Percentiles rank a stretch among this genome's conserved stretches.
Evolutionary conservation across 768 basidiomycete species (phyloP).

Genomic region (Amanita exitialis): DNA sequence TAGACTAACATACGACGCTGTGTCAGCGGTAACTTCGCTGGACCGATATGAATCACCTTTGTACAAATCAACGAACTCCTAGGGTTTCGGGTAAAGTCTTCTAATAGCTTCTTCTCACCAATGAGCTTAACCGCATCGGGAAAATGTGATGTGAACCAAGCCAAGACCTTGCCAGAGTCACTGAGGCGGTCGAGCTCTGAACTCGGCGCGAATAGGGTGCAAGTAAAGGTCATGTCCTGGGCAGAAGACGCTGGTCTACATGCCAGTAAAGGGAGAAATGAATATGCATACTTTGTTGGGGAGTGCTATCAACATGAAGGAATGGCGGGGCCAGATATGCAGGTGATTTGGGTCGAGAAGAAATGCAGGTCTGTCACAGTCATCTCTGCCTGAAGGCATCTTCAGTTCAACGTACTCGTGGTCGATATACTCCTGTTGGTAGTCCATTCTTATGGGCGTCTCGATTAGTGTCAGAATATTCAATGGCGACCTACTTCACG

Average conservation of each 20-base stretch:
- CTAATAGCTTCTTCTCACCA: conserved; percentile 66
- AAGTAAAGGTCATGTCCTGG: conserved; percentile 95
- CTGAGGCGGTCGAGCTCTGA: conserved; percentile 60
- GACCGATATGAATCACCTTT: conserved; percentile 45
- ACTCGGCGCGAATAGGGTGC: conserved; percentile 89
- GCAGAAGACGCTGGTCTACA: conserved; percentile 13
- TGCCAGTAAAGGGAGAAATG: conserved; percentile 13
- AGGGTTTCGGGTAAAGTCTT: conserved; percentile 78
- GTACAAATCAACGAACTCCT: conserved; percentile 86
- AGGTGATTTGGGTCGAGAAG: conserved; percentile 90
- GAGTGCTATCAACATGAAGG: conserved; percentile 98
- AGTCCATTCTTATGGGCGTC: conserved; percentile 69
- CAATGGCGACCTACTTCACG: conserved; percentile 54
- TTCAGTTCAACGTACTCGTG: conserved; percentile 96
- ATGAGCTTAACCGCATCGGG: conserved; percentile 82
- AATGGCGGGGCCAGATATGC: conserved; percentile 98
- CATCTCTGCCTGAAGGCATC: conserved; percentile 73
- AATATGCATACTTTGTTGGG: conserved; percentile 77
- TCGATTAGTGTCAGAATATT: conserved; percentile 16
- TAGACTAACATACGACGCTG: conserved; percentile 37
- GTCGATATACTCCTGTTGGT: conserved; percentile 88
- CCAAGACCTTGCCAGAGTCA: conserved; percentile 42
- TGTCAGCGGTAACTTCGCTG: not conserved
- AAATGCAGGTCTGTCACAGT: conserved; percentile 56
- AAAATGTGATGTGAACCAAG: conserved; percentile 81